Base-by-base conservation (phyloP, 1,284 basidiomycete species). In the Naganishia albida region DNA sequence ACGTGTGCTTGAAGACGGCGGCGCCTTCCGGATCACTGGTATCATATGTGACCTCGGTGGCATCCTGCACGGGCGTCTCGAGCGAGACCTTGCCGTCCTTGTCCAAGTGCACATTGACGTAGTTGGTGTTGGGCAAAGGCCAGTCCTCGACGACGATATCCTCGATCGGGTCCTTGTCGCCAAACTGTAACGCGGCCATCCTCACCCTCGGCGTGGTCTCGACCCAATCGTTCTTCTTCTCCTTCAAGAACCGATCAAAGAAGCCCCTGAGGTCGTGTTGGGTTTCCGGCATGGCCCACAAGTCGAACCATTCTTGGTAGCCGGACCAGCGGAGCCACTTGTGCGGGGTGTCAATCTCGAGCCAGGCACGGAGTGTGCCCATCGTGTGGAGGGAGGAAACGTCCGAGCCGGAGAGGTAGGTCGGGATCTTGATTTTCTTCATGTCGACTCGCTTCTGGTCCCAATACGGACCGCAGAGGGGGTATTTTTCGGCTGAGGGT, bases 401-500 rank as follows among this genome's bases (percentile, higher is more conserved):
- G 57, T 73, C 70, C 12, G 72, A 73, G 53, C 70, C 72, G n/a
- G 65, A 64, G 62, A 68, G 65, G 60, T 70, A 72, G 38, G 68
- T 65, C 7, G 71, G 71, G 23, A 70, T 68, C 43, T 70, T 69
- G 68, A 72, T 70, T 62, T 72, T 70, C 38, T 59, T 66, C 65
- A 72, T 68, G 57, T 70, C 67, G 52, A 67, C 63, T 40, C 69
- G 66, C 63, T 71, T 72, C 63, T 69, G 65, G 39, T 64, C 69
- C 71, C 71, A 71, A 59, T 67, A 65, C 23, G 51, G 48, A 6
- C 62, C 65, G 49, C 62, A 50, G n/a, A 68, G 59, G 30, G 59
- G 64, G 39, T 26, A 39, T 16, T 25, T 38, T 44, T 51, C 34
- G 50, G 50, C 50, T 54, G 51, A 3, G 20, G 16, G 7, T 40